These are phyloP conservation scores for Pythium chondricola DNA, from an alignment of 352 stramenopile species.

Conservation along the genomic window DNA sequence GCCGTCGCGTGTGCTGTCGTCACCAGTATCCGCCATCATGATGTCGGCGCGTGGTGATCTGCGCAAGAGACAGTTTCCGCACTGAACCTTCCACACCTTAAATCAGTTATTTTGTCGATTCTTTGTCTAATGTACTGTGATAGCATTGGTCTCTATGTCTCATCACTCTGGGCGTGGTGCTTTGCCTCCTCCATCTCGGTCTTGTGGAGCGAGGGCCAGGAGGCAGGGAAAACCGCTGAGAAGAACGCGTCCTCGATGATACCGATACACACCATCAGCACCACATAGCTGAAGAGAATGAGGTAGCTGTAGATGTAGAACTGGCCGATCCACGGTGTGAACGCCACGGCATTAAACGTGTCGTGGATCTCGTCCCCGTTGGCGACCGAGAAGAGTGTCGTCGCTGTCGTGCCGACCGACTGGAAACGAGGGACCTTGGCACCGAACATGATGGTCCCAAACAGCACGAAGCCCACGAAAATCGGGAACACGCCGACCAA, in stretches of 20 bases:
- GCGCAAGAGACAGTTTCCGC: background rate
- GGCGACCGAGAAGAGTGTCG: slow-evolving; percentile 79
- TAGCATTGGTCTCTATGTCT: too few species aligned
- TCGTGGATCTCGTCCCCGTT: slow-evolving; percentile 87
- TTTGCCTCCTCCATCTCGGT: slow-evolving; percentile 12
- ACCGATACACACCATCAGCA: slow-evolving; percentile 86
- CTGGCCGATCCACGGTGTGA: slow-evolving; percentile 68
- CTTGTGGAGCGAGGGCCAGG: slow-evolving; percentile 45
- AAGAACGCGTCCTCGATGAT: slow-evolving; percentile 89
- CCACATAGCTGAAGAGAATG: slow-evolving; percentile 85
- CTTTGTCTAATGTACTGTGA: too few species aligned
- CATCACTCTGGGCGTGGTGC: too few species aligned
- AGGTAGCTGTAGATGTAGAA: slow-evolving; percentile 86
- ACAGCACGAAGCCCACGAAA: slow-evolving; percentile 81
- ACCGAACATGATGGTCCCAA: slow-evolving; percentile 84
- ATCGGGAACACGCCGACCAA: slow-evolving; percentile 79
- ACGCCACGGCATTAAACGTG: slow-evolving; percentile 70
- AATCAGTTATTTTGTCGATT: background rate
- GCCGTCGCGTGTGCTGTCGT: slow-evolving; percentile 25
- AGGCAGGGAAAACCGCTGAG: slow-evolving; percentile 61
- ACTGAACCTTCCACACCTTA: background rate
- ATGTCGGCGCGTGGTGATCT: background rate
- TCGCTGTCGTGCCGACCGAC: slow-evolving; percentile 49
- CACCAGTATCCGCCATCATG: slow-evolving; percentile 32
- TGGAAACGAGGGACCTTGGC: slow-evolving; percentile 76